Percentiles rank a stretch among this genome's conserved stretches.
Conservation (phyloP, 306 rosid species). For the Vigna nakashimae region DNA sequence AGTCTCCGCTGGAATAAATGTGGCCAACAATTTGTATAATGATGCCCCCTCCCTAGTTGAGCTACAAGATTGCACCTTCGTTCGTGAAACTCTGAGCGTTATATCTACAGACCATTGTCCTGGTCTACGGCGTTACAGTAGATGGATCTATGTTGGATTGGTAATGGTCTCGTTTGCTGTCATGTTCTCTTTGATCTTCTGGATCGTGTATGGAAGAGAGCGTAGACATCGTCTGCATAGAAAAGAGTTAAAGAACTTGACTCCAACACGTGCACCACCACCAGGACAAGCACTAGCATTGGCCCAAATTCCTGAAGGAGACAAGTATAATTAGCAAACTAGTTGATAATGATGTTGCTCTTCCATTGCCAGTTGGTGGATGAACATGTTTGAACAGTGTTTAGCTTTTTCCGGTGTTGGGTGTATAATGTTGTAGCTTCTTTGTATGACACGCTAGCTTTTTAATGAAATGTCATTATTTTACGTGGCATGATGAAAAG, state of each 20-base stretch:
- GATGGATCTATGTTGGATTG: conserved; percentile 77
- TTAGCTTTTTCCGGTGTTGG: conserved; percentile 28
- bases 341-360: conserved; percentile 17
- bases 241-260: conserved; percentile 49
- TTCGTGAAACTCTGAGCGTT: conserved; percentile 61
- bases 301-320: conserved; percentile 35
- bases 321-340: conserved; percentile 29
- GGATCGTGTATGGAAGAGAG: conserved; percentile 90
- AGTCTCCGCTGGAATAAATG: conserved; percentile 59
- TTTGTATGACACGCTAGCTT: not conserved
- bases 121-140: conserved; percentile 55
- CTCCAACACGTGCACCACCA: conserved; percentile 14
- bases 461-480: conserved; percentile 23
- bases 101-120: conserved; percentile 72
- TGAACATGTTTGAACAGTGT: conserved; percentile 30
- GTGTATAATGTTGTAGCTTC: conserved; percentile 32
- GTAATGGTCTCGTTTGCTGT: conserved; percentile 73
- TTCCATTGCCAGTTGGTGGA: conserved; percentile 31
- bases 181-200: conserved; percentile 81
- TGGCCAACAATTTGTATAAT: conserved; percentile 63
- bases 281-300: conserved; percentile 18
- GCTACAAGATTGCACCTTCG: conserved; percentile 81
- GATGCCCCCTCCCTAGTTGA: conserved; percentile 70
- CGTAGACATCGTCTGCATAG: conserved; percentile 69
- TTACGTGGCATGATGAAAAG: not conserved